These are phyloP conservation scores for Cryptosporidium tyzzeri DNA, from an alignment of 169 alveolate species.

Conservation along the genomic window DNA sequence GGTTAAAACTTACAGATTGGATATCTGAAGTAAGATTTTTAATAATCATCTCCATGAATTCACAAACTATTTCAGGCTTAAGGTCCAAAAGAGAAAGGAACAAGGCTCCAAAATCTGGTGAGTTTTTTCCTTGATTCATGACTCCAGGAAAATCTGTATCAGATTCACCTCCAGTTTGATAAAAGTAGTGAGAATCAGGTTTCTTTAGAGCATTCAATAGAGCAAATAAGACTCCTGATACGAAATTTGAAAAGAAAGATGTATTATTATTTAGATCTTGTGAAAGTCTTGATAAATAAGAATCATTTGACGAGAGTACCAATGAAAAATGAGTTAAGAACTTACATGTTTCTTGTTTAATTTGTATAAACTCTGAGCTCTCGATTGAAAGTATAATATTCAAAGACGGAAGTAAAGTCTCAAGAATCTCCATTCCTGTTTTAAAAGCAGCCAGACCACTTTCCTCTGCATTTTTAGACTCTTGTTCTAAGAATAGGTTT, in stretches of 20 bases:
- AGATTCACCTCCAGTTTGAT: conserved; percentile 2
- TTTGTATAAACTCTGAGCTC: background rate
- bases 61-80: conserved; percentile 46
- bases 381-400: conserved; percentile 11
- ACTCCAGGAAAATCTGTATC: conserved; percentile 6
- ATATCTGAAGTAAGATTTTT: conserved; percentile 22
- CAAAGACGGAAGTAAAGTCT: conserved; percentile 33
- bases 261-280: conserved; percentile 1
- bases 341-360: conserved; percentile 34
- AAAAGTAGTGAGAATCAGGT: conserved; percentile 10
- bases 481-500: conserved; percentile 3
- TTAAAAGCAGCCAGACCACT: background rate
- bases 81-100: conserved; percentile 51
- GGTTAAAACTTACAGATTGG: conserved; percentile 18
- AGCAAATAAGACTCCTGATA: conserved; percentile 11
- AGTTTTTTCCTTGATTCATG: background rate
- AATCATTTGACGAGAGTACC: conserved; percentile 6
- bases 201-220: conserved; percentile 16
- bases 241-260: conserved; percentile 7
- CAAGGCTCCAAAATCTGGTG: conserved; percentile 15
- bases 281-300: conserved; percentile 5
- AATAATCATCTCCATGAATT: conserved; percentile 47
- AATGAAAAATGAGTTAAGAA: conserved; percentile 6
- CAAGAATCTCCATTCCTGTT: conserved; percentile 36
- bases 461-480: conserved; percentile 4